Percentiles rank a stretch among this genome's conserved stretches.
These are phyloP conservation scores for Ceratocystis cacaofunesta DNA, from an alignment of 2,329 filamentous ascomycete species.

Conservation along the genomic window DNA sequence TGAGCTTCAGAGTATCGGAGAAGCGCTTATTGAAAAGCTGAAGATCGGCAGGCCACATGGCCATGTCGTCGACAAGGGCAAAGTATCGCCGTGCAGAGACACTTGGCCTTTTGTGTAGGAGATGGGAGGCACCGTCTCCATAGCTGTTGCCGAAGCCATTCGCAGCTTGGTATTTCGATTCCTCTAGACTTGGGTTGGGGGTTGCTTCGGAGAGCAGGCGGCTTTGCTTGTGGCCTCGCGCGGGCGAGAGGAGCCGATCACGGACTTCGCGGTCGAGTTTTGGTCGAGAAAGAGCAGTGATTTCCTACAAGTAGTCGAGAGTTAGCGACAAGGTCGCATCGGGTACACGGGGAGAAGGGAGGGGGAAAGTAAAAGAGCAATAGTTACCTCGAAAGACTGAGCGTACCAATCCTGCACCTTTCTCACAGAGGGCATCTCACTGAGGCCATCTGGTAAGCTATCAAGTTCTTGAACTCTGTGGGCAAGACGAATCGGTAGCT, in stretches of 20 bases:
- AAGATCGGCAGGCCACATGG: conserved; percentile 86
- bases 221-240: conserved; percentile 42
- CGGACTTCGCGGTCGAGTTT: conserved; percentile 60
- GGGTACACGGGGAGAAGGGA: neutral
- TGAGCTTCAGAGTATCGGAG: conserved; percentile 73
- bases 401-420: conserved; percentile 97
- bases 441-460: conserved; percentile 84
- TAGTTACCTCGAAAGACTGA: conserved; percentile 87
- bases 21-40: conserved; percentile 90
- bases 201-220: conserved; percentile 68
- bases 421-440: conserved; percentile 93
- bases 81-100: conserved; percentile 62
- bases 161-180: conserved; percentile 61
- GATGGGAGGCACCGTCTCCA: conserved; percentile 33
- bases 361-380: neutral
- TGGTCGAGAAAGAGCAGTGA: conserved; percentile 72
- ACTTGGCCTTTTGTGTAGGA: conserved; percentile 34
- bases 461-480: conserved; percentile 92
- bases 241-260: conserved; percentile 59
- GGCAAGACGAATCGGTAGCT: conserved; percentile 88
- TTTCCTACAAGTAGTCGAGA: conserved; percentile 48
- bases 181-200: conserved; percentile 74
- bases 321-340: neutral
- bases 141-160: conserved; percentile 30
- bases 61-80: conserved; percentile 81